A percentile compares a stretch with the other conserved stretches of the same genome.
phyloP scores from a whole-genome alignment of 352 stramenopile genomes.

The Phytophthora europaea region DNA sequence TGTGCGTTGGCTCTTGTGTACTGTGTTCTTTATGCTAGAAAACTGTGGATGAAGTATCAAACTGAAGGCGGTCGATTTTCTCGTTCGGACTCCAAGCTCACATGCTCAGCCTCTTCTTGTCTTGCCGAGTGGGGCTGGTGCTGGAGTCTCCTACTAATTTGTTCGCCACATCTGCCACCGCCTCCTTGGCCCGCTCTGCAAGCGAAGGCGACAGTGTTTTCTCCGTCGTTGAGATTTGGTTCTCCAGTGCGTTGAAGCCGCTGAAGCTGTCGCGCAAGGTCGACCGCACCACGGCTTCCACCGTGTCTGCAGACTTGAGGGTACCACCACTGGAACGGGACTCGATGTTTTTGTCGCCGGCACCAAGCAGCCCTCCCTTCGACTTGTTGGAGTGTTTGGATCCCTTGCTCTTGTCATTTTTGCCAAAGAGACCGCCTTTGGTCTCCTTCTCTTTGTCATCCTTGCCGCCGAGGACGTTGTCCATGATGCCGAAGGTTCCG shows the following conservation, averaged over 20 bases:
- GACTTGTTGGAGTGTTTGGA: background rate
- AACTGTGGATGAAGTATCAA: too few relatives aligned
- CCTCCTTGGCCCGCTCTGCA: constrained; percentile 27
- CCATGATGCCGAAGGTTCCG: constrained; percentile 22
- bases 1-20: too few relatives aligned
- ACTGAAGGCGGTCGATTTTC: background rate
- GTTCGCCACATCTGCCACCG: constrained; percentile 23
- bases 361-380: constrained; percentile 10
- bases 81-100: background rate
- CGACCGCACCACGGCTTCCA: constrained; percentile 33
- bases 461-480: constrained; percentile 18
- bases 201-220: constrained; percentile 32
- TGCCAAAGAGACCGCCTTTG: background rate
- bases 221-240: constrained; percentile 36
- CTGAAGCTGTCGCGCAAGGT: constrained; percentile 38
- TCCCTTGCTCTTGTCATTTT: background rate
- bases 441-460: constrained; percentile 7
- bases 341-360: constrained; percentile 3
- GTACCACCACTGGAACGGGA: background rate
- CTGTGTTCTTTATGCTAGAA: too few relatives aligned
- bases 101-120: constrained; percentile 9
- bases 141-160: constrained; percentile 26
- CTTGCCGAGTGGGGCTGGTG: constrained; percentile 9
- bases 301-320: constrained; percentile 20
- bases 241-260: constrained; percentile 34